Evolutionary conservation across 192 early-diverging fungal genomes (phyloP).

Genomic region (Backusella mclennaniae): DNA sequence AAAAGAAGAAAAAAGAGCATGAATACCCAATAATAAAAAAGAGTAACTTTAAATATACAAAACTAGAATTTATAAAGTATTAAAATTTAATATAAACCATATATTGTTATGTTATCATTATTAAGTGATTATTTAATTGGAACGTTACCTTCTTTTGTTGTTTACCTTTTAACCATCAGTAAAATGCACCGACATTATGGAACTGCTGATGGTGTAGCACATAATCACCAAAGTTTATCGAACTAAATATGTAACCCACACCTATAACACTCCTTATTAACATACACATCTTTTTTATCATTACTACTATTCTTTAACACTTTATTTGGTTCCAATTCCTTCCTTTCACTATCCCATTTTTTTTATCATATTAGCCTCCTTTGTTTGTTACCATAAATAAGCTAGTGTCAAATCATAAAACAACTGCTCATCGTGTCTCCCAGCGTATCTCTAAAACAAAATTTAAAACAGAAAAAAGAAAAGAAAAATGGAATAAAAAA

Average conservation of each 20-base stretch:
- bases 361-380: not conserved
- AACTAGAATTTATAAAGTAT: too few relatives aligned
- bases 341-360: not conserved
- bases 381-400: not conserved
- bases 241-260: not conserved
- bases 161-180: not conserved
- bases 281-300: not conserved
- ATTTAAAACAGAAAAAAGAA: not conserved
- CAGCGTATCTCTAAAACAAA: not conserved
- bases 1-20: too few relatives aligned
- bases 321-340: not conserved
- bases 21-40: too few relatives aligned
- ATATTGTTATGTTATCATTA: not conserved
- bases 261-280: not conserved
- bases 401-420: not conserved
- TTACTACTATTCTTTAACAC: not conserved
- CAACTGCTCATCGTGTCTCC: not conserved
- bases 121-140: not conserved
- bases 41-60: too few relatives aligned
- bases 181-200: not conserved
- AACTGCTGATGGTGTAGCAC: not conserved
- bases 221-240: not conserved
- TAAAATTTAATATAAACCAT: not conserved
- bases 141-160: not conserved
- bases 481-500: not conserved